Conservation (phyloP, 2,329 filamentous ascomycete genomes). For the Hymenoscyphus repandus region DNA sequence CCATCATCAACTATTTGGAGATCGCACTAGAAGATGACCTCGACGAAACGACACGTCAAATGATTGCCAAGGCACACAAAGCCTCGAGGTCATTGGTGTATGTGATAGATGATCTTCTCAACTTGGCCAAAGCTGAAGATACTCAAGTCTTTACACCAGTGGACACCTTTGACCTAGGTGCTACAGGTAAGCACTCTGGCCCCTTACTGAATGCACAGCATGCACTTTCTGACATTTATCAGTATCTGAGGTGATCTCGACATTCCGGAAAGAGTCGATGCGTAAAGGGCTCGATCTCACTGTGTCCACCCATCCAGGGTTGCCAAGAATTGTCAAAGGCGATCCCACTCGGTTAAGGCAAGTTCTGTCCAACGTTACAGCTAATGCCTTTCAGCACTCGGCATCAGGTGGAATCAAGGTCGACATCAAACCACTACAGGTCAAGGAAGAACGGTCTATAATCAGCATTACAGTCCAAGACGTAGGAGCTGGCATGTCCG, state of each 20-base stretch:
- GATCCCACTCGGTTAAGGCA: slow-evolving; percentile 78
- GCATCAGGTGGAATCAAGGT: slow-evolving; percentile 61
- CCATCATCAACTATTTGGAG: slow-evolving; percentile 91
- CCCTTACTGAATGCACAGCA: no score
- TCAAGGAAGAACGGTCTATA: slow-evolving; percentile 49
- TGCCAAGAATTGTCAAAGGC: slow-evolving; percentile 69
- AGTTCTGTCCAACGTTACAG: slow-evolving; percentile 74
- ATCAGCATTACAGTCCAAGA: slow-evolving; percentile 74
- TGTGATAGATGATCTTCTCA: slow-evolving; percentile 86
- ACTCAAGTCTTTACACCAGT: slow-evolving; percentile 74
- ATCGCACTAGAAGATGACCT: slow-evolving; percentile 79
- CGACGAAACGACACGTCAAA: slow-evolving; percentile 81
- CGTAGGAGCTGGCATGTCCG: slow-evolving; percentile 68
- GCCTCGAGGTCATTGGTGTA: slow-evolving; percentile 91
- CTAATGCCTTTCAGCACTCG: slow-evolving; percentile 81
- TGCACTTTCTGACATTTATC: no score
- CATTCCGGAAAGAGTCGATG: slow-evolving; percentile 68
- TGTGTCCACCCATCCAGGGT: slow-evolving; percentile 58
- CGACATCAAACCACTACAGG: slow-evolving; percentile 59
- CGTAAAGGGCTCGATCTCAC: slow-evolving; percentile 71
- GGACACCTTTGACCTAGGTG: slow-evolving; percentile 68
- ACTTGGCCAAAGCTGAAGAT: slow-evolving; percentile 83
- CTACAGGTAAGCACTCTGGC: no score
- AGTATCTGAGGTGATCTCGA: slow-evolving; percentile 69
- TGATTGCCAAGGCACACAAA: slow-evolving; percentile 77